Base-by-base conservation (phyloP, 345 rosid genomes). In the Pugionium dolabratum region DNA sequence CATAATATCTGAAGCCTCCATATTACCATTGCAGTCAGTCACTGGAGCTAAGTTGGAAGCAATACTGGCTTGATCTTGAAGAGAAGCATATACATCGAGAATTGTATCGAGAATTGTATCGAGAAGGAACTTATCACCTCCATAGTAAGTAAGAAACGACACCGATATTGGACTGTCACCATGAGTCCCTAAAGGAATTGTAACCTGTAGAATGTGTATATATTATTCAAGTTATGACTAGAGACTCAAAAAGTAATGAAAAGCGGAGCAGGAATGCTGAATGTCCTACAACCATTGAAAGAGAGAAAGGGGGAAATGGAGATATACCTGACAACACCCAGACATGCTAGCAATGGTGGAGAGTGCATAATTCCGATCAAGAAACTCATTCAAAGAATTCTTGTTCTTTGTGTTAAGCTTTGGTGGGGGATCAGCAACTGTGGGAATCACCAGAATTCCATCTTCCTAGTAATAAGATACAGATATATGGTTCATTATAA, bases 41-140 rank as follows among this genome's bases (percentile, higher is more conserved):
- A 72, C 56, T 36, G 81, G 83, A 64, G 66, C 76, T 46, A 85
- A 83, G 76, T 58, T 79, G 55, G 94, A 81, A 55, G 82, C 83
- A 66, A 86, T 72, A 9, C 61, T 53, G 55, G 76, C 86, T 79
- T 90, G 91, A 55, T 85, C 91, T 78, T 84, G 94, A 73, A 93
- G 91, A 64, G 96, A 80, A 30, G 86, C 64, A 58, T 83, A 83
- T 79, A 90, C 85, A 59, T 87, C 94, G 76, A 83, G 75, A 40
- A 86, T 75, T 34, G 89, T 86, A 59, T 87, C 94, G 76, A 83
- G 75, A 40, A 86, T 75, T 34, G 89, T 86, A 85, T 93, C 97
- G 7, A 93, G 96, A 73, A 93, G 94, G 78, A 87, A 89, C 70
- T 87, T 87, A 81, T 93, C 98, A 25, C 84, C 87, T 58, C 98